Evolutionary conservation across 2,329 filamentous ascomycete species (phyloP), one percentile per base, ranked within the genome.

Genomic region (Paecilomyces sp.): DNA sequence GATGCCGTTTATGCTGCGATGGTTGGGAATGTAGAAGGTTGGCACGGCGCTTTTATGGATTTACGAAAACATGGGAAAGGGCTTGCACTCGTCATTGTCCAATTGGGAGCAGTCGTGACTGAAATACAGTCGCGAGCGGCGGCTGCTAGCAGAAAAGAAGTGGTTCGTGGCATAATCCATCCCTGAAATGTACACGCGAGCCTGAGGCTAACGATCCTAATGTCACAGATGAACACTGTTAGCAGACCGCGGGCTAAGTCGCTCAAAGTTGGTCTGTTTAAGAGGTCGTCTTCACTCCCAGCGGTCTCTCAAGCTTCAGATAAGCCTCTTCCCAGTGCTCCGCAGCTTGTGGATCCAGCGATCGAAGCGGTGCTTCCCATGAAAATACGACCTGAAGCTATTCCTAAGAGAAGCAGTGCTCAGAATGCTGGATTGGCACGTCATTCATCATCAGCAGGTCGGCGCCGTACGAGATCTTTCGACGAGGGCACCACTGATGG

Each of bases 21-120:
- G 92, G 88, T 89, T 68, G 90, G 91, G 34, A 97, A 97, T 67
- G 88, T 92, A 8, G 89, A 95, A 64, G 92, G 92, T 52, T 97
- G 93, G 93, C 85, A 88, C 60, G 86, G 87, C 59, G 91, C 91
- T 6, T 88, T 96, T 68, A 82, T 86, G 58, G 88, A 88, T 58
- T 80, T 97, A 61, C 87, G 91, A 70, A 83, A 83, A 24, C 91
- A 88, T 69, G 87, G 88, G 13, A 84, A 88, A 62, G 82, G 84
- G 53, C 79, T 97, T 28, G 88, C 88, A 33, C 82, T 85, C 6
- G 80, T 88, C 31, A 81, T 96, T 50, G 83, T 86, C 47, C 86
- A 89, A 72, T 83, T 97, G 22, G 86, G 86, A 63, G 86, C 85
- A 57, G 89, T 94, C 65, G 87, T 95, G 58, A 85, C 86, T 15